A percentile compares a stretch with the other conserved stretches of the same genome.
Conservation (phyloP, 163 green algal genomes). For the Chlamydomonas reinhardtii region DNA sequence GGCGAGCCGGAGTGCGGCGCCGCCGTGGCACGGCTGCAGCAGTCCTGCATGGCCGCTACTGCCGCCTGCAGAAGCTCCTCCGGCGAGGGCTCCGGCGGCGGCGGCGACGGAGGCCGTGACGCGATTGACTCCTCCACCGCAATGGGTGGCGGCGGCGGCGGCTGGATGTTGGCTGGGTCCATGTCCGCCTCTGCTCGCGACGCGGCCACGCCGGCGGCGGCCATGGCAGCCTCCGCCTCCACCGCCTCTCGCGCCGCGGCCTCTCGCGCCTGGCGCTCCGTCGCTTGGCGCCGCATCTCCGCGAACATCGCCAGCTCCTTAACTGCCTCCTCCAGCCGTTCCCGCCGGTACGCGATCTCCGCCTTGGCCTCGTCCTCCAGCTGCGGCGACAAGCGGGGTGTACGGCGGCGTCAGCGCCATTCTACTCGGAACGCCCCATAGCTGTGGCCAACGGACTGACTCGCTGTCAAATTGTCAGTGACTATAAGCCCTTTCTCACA, state of each 20-base stretch:
- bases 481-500: too few species aligned
- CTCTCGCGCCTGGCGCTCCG: neutral
- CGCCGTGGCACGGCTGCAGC: neutral
- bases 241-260: neutral
- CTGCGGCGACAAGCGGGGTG: neutral
- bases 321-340: conserved; percentile 29
- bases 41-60: neutral
- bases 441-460: too few species aligned
- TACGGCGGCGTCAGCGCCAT: too few species aligned
- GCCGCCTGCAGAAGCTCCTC: neutral
- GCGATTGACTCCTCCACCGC: neutral
- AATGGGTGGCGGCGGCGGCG: neutral
- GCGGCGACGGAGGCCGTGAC: neutral
- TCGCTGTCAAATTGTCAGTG: too few species aligned
- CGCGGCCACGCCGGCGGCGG: neutral
- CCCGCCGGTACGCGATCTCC: neutral
- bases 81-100: neutral
- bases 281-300: conserved; percentile 4
- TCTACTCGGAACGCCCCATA: too few species aligned
- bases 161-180: neutral
- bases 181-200: neutral
- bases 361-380: neutral
- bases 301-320: conserved; percentile 11
- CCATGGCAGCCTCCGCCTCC: neutral
- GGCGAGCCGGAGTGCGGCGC: too few species aligned